Conservation (phyloP, 78 protist species). For the Dictyostelium discoideum region dicty_2.7 NC_007090.3:206001-206500, state of each 20-base stretch:
- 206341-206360: not conserved
- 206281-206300: not conserved
- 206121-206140: no score
- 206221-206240: not conserved
- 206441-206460: not conserved
- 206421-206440: not conserved
- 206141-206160: no score
- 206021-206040: no score
- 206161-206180: not conserved
- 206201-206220: not conserved
- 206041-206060: no score
- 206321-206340: not conserved
- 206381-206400: not conserved
- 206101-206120: not conserved
- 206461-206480: no score
- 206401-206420: not conserved
- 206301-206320: not conserved
- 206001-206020: no score
- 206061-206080: no score
- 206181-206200: not conserved
- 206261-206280: not conserved
- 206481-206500: no score
- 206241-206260: not conserved
- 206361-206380: not conserved
- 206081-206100: no score